A percentile compares a stretch with the other conserved stretches of the same genome.
Evolutionary conservation across 306 rosid genomes (phyloP).

Genomic region (Fagus crenata): DNA sequence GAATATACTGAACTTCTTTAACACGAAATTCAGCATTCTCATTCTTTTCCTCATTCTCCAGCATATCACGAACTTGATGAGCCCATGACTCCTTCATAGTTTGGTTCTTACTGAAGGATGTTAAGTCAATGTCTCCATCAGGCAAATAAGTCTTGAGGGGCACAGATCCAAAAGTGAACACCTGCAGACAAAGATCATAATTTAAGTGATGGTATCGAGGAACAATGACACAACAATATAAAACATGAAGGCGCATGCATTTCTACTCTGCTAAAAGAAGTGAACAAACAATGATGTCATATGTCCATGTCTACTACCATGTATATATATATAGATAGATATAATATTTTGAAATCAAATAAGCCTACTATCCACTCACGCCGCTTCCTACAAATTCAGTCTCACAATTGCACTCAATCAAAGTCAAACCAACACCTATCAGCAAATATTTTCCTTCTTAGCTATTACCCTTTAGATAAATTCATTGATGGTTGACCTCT

Average conservation of each 20-base stretch:
- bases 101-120: conserved; percentile 82
- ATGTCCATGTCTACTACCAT: background rate
- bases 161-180: conserved; percentile 94
- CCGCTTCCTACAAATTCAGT: background rate
- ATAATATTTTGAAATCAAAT: background rate
- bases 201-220: background rate
- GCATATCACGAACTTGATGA: conserved; percentile 89
- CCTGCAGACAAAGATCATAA: conserved; percentile 45
- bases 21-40: conserved; percentile 89
- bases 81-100: conserved; percentile 91
- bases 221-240: background rate
- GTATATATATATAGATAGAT: no score
- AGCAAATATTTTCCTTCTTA: background rate
- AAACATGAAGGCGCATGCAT: background rate
- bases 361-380: background rate
- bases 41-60: conserved; percentile 87
- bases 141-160: conserved; percentile 98
- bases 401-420: background rate
- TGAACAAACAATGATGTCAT: background rate
- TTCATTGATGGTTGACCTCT: background rate
- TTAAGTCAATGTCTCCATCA: conserved; percentile 98
- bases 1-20: conserved; percentile 97
- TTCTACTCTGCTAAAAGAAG: background rate
- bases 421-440: background rate
- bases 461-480: background rate